A percentile compares a stretch with the other conserved stretches of the same genome.
phyloP scores from a whole-genome alignment of 768 basidiomycete genomes.

The Leccinum barrowsii region DNA sequence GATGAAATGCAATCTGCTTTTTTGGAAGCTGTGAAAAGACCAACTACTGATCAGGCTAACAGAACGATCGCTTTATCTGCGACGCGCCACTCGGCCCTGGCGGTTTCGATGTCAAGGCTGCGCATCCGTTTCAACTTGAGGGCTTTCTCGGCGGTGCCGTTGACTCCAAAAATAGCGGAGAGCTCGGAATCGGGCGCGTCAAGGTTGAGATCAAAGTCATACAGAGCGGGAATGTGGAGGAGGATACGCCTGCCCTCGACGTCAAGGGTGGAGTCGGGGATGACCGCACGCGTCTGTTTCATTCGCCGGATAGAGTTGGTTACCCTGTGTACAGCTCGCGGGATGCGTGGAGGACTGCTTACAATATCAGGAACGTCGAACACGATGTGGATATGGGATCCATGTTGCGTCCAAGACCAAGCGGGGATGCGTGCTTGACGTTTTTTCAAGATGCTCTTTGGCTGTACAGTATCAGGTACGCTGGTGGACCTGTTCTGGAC shows the following conservation, averaged over 20 bases:
- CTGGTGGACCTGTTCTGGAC: constrained; percentile 44
- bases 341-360: constrained; percentile 26
- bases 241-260: constrained; percentile 60
- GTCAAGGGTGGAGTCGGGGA: constrained; percentile 54
- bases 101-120: constrained; percentile 57
- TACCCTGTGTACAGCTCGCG: constrained; percentile 6
- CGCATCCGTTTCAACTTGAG: constrained; percentile 56
- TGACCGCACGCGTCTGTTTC: constrained; percentile 39
- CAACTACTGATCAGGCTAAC: constrained; percentile 29
- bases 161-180: constrained; percentile 21
- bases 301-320: not conserved
- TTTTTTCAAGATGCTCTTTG: constrained; percentile 45
- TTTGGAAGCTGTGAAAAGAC: constrained; percentile 1
- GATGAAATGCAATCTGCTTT: not conserved
- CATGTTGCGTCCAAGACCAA: constrained; percentile 55
- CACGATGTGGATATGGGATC: constrained; percentile 43
- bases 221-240: constrained; percentile 45
- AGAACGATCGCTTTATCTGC: constrained; percentile 49
- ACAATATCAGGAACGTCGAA: constrained; percentile 58
- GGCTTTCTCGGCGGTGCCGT: constrained; percentile 23
- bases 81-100: constrained; percentile 67
- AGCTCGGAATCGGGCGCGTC: constrained; percentile 55
- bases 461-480: constrained; percentile 18
- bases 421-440: constrained; percentile 26
- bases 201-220: constrained; percentile 56